Base-by-base conservation (phyloP, 2,329 filamentous ascomycete genomes). In the Botrytis galanthina region DNA sequence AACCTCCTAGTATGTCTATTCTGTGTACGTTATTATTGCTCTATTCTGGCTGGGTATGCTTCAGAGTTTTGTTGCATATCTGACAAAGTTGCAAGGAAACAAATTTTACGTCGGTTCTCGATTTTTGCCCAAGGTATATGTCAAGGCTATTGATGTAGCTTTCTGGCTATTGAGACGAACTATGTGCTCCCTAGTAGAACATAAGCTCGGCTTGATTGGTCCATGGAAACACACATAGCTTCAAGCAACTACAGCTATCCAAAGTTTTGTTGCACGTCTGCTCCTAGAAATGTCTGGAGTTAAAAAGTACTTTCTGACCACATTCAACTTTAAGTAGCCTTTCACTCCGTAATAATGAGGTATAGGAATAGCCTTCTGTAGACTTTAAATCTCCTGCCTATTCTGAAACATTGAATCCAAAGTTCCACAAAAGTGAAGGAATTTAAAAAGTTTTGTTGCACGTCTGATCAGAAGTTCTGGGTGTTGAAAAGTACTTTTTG, bases 311-410 rank as follows among this genome's bases (percentile, higher is more conserved):
- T 44, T 44, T 64, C 12, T 10, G 14, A 29, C 37, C 20, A 9
- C 4, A 20, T 29, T 35, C 22, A n/a, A 26, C 14, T 64, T 48
- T 26, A 18, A 7, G 14, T 20, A 20, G 22, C 8, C n/a, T 48
- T 64, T 1, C 10, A 48, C 4, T 26, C 5, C 20, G 6, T n/a
- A 16, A 26, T 26, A 26, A 26, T 26, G 16, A 14, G 5, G 35
- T 26, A 29, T 5, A 26, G 62, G 9, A 7, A 8, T 0, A 14
- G 16, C 2, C 29, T 48, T 7, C 22, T n/a, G 12, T 48, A 6
- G 2, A 16, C 14, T 44, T 35, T 8, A 2, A 0, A 48, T 1
- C 16, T 26, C 0, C 10, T 14, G 18, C 18, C 1, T 32, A 3
- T 4, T 3, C 1, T 2, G 20, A 48, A 29, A 18, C 9, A 26